Conservation (phyloP, 495 filamentous ascomycete genomes). For the Aspergillus haitiensis region DNA sequence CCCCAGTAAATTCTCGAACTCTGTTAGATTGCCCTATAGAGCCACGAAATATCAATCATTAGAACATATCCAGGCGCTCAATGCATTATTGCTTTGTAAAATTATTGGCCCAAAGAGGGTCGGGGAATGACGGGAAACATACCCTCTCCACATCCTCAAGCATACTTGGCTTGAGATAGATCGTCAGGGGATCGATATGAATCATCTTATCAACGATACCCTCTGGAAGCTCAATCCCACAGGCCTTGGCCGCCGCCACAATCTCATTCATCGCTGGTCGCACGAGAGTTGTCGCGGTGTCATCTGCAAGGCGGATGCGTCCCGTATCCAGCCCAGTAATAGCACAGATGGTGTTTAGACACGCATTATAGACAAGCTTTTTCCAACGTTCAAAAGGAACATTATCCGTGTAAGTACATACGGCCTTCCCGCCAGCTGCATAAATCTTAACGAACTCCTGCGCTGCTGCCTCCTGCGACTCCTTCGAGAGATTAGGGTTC, state of each 20-base stretch:
- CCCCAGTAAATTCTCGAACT: slow-evolving; percentile 18
- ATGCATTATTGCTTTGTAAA: too few relatives aligned
- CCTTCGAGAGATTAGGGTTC: slow-evolving; percentile 28
- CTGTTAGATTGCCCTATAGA: slow-evolving; percentile 14
- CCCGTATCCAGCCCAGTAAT: slow-evolving; percentile 52
- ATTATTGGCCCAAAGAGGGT: too few relatives aligned
- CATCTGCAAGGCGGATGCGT: slow-evolving; percentile 37
- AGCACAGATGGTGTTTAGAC: slow-evolving; percentile 46
- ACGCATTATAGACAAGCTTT: slow-evolving; percentile 54
- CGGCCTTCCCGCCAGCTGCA: slow-evolving; percentile 29
- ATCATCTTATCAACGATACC: slow-evolving; percentile 14
- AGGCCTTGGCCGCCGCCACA: slow-evolving; percentile 11
- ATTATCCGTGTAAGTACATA: slow-evolving; percentile 31
- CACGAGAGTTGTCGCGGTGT: slow-evolving; percentile 42
- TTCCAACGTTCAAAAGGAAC: slow-evolving; percentile 46
- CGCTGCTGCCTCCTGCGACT: slow-evolving; percentile 28
- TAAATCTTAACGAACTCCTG: slow-evolving; percentile 44
- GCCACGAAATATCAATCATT: neutral
- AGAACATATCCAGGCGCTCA: neutral
- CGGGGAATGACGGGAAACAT: neutral
- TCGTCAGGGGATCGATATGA: slow-evolving; percentile 9
- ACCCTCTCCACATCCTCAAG: slow-evolving; percentile 14
- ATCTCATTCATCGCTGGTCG: slow-evolving; percentile 23
- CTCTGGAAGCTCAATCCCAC: slow-evolving; percentile 7
- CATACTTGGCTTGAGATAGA: slow-evolving; percentile 8